A percentile compares a stretch with the other conserved stretches of the same genome.
These are phyloP conservation scores for Dactylellina cionopaga DNA, from an alignment of 2,329 filamentous ascomycete genomes.

Conservation along the genomic window DNA sequence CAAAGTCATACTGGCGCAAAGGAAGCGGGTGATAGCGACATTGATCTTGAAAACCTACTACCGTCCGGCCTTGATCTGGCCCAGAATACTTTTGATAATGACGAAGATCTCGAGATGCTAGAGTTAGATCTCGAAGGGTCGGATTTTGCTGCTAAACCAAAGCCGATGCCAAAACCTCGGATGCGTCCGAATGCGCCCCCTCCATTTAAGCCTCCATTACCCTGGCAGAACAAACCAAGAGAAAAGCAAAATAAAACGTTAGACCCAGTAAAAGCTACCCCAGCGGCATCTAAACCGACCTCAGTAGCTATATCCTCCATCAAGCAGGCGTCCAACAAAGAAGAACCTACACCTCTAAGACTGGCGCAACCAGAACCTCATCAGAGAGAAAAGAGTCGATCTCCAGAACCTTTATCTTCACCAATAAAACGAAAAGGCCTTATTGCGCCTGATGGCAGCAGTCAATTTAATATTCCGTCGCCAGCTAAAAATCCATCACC, in stretches of 20 bases:
- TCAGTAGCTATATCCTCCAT: neutral
- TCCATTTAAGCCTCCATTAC: slow-evolving; percentile 36
- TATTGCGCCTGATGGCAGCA: neutral
- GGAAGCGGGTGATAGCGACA: neutral
- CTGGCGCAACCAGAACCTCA: too few species aligned
- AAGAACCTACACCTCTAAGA: too few species aligned
- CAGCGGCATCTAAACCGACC: neutral
- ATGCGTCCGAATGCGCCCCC: slow-evolving; percentile 41
- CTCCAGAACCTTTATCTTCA: slow-evolving; percentile 12
- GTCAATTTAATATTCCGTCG: slow-evolving; percentile 15
- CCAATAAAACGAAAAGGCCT: neutral
- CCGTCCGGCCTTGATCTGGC: slow-evolving; percentile 13
- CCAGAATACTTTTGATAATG: slow-evolving; percentile 10
- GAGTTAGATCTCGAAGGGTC: slow-evolving; percentile 31
- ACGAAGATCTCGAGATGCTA: slow-evolving; percentile 36
- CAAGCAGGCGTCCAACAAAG: neutral
- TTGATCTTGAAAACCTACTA: neutral
- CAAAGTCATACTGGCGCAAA: neutral
- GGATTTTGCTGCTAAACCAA: slow-evolving; percentile 34
- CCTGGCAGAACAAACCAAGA: neutral
- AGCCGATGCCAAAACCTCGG: slow-evolving; percentile 2
- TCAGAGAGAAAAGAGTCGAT: too few species aligned
- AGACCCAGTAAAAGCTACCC: neutral
- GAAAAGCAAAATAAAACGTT: neutral
- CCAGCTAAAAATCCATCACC: slow-evolving; percentile 1